phyloP scores from a whole-genome alignment of 2,329 filamentous ascomycete species.

The Dothiorella sarmentorum region DNA sequence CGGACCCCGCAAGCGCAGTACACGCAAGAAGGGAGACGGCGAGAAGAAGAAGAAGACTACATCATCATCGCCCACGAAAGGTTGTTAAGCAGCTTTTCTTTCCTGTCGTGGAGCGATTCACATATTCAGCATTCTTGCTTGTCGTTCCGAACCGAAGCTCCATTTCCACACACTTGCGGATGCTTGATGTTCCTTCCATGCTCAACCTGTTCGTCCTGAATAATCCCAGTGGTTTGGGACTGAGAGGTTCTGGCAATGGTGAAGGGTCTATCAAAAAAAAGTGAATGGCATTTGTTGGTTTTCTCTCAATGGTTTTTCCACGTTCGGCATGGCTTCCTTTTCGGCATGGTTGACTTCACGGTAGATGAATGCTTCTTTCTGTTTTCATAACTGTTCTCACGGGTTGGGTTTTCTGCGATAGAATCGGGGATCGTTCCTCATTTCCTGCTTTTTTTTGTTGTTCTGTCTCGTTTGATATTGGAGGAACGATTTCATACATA shows the following conservation, averaged over 20 bases:
- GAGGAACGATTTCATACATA: neutral
- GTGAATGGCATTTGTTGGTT: neutral
- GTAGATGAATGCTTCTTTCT: neutral
- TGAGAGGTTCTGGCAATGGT: neutral
- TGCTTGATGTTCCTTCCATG: no score
- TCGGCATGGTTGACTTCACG: neutral
- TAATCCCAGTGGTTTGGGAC: neutral
- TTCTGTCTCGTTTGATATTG: neutral
- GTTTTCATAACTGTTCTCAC: neutral
- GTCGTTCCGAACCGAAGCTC: neutral
- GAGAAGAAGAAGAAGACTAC: neutral
- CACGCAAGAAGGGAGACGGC: neutral
- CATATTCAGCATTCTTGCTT: neutral
- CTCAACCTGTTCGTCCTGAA: no score
- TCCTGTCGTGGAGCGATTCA: neutral
- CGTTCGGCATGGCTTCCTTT: neutral
- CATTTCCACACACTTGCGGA: no score
- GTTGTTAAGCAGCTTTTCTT: neutral
- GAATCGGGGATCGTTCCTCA: neutral
- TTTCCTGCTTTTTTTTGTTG: neutral
- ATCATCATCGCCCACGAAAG: neutral
- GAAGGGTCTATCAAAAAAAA: neutral
- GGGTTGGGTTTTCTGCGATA: neutral
- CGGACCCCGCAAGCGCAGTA: neutral
- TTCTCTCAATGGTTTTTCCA: neutral